Conservation (phyloP, 2,329 filamentous ascomycete species). For the Pseudogymnoascus sp. region DNA sequence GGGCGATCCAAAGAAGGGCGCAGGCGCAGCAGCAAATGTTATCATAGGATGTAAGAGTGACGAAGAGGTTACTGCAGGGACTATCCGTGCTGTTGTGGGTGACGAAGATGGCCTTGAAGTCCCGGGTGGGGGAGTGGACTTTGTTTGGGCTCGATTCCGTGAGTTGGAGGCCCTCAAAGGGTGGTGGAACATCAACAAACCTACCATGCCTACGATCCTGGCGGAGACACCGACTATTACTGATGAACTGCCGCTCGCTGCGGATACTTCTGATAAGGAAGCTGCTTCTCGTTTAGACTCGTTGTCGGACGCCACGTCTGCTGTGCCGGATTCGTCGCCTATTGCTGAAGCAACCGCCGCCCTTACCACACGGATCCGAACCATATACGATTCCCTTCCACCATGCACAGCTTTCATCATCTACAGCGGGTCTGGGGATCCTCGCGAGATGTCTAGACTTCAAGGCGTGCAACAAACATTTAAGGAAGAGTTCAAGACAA, state of each 20-base stretch:
- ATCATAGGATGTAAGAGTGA: slow-evolving; percentile 51
- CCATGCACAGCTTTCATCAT: slow-evolving; percentile 58
- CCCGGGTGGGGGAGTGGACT: slow-evolving; percentile 53
- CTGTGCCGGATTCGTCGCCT: slow-evolving; percentile 5
- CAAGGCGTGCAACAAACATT: slow-evolving; percentile 53
- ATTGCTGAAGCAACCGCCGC: slow-evolving; percentile 18
- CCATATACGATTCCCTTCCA: slow-evolving; percentile 50
- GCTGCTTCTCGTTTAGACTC: neutral
- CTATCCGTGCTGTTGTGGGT: slow-evolving; percentile 51
- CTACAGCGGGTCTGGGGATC: slow-evolving; percentile 59
- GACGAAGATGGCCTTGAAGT: slow-evolving; percentile 51
- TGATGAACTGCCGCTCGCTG: slow-evolving; percentile 10
- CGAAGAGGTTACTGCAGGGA: slow-evolving; percentile 46
- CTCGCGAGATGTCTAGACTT: slow-evolving; percentile 55
- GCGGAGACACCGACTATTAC: slow-evolving; percentile 10
- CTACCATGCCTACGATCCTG: slow-evolving; percentile 12
- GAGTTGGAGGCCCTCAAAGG: slow-evolving; percentile 57
- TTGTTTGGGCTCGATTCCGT: slow-evolving; percentile 58
- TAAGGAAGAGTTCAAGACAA: slow-evolving; percentile 56
- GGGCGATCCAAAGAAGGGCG: slow-evolving; percentile 64
- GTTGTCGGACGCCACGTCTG: neutral
- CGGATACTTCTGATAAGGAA: neutral
- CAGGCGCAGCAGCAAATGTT: slow-evolving; percentile 47
- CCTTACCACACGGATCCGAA: slow-evolving; percentile 39
- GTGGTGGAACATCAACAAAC: slow-evolving; percentile 55